A percentile compares a stretch with the other conserved stretches of the same genome.
phyloP scores from a whole-genome alignment of 2,329 filamentous ascomycete species.

The Fusarium mangiferae region DNA sequence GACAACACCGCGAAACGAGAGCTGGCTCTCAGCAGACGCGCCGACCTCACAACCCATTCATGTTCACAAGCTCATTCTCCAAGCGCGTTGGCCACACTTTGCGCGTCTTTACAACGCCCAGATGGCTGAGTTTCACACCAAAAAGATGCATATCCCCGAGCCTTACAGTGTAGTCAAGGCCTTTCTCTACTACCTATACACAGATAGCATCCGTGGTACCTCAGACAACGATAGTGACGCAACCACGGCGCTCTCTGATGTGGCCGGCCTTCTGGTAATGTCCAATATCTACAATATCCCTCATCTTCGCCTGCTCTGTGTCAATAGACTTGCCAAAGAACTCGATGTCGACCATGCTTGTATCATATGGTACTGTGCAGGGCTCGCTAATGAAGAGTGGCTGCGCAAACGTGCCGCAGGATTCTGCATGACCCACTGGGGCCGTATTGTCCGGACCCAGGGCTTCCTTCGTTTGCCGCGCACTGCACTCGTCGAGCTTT shows the following conservation, averaged over 20 bases:
- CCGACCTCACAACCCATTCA: conserved; percentile 86
- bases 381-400: conserved; percentile 92
- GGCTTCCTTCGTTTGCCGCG: conserved; percentile 86
- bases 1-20: conserved; percentile 54
- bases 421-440: conserved; percentile 95
- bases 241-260: conserved; percentile 82
- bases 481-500: conserved; percentile 85
- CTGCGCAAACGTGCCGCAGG: conserved; percentile 85
- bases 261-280: conserved; percentile 95
- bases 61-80: conserved; percentile 93
- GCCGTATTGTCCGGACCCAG: conserved; percentile 87
- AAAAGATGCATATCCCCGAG: conserved; percentile 97
- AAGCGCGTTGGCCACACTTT: conserved; percentile 97
- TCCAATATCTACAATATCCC: conserved; percentile 98
- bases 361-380: conserved; percentile 94
- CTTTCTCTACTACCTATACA: conserved; percentile 96
- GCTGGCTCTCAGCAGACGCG: conserved; percentile 69
- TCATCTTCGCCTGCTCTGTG: conserved; percentile 87
- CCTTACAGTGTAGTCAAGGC: conserved; percentile 93
- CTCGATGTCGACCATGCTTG: conserved; percentile 95
- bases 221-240: conserved; percentile 70
- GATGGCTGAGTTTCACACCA: conserved; percentile 97
- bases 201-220: conserved; percentile 80
- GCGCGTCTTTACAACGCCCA: conserved; percentile 89
- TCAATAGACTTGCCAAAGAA: conserved; percentile 89